Evolutionary conservation across 805 yeast genomes (phyloP), one percentile per base, ranked within the genome.

Genomic region (Nakazawaea ishiwadae): DNA sequence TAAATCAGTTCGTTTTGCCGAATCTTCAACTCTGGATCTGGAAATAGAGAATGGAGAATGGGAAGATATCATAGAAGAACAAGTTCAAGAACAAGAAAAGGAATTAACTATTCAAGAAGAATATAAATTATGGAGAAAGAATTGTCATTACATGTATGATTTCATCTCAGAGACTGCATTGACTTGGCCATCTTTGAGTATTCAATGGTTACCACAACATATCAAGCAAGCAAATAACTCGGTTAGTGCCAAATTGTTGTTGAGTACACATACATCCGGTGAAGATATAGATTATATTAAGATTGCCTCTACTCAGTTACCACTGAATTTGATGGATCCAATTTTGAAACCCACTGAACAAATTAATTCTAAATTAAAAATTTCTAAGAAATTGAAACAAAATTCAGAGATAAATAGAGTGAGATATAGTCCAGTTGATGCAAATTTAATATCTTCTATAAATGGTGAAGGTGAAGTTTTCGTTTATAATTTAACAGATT

Each of bases 81-180:
- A 41, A 28, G 37, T 31, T 6, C 19, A 41, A 27, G 37, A 31
- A 33, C 41, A 42, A 40, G 65, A 65, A 30, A 57, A 59, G 28
- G 74, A 69, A 46, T 52, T 68, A 38, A 65, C 76, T 11, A 71
- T 77, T 40, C 64, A 75, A 46, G 81, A 76, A 49, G 95, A 85
- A 56, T 84, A 85, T 55, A 79, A 81, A 45, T 59, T 84, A 47
- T 85, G 95, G 95, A 71, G 86, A 45, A 77, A 84, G 53, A 85
- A 84, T 53, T 84, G 90, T 49, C 81, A 85, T 10, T 78, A 71
- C 51, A 84, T 85, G 93, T 85, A 85, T 50, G 89, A 84, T 51
- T 84, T 81, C 55, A 87, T 85, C 24, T 77, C 84, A 37, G 93
- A 85, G 54, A 82, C 91, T 0, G 86, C 84, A 2, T 62, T 85